Base-by-base conservation (phyloP, 108 stramenopile genomes). In the Bacterosira constricta region DNA sequence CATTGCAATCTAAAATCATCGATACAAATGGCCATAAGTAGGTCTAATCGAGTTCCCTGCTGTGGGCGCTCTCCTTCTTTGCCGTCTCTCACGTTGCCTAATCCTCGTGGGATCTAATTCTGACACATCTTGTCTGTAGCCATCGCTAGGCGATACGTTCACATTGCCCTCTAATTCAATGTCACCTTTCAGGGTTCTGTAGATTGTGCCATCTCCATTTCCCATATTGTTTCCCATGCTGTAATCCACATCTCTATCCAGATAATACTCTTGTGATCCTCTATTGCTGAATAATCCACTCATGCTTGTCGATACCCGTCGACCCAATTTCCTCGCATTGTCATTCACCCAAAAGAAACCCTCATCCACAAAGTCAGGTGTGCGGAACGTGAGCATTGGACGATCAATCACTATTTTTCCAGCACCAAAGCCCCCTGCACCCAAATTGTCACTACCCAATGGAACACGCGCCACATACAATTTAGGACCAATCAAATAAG, bases 401-500 rank as follows among this genome's bases (percentile, higher is more conserved):
- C 77, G 44, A 71, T 79, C 77, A 52, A 79, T 54, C 15, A 79
- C 50, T 50, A 66, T 47, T 23, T 38, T 61, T 0, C 63, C 57
- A 25, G 39, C 74, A 41, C 49, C 49, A 50, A 64, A 64, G 9
- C 52, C 50, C 7, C 32, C 72, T 9, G 20, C 12, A 27, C 34
- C 11, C 1, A 39, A 58, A 57, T 94, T 90, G 21, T 87, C 75
- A n/a, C 86, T 42, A n/a, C 63, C 15, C 29, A 72, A 58, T n/a
- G 89, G 89, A 23, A 88, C 36, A 21, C 73, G 58, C 7, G 75
- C 81, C 38, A 88, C 53, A 47, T 85, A 88, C 45, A 91, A 56
- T 38, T 84, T 85, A 12, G 94, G 91, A 1, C 91, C 91, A 69
- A 92, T 85, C 58, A 82, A 81, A 41, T 76, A 88, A 1, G 88